Conservation (phyloP, 2,329 filamentous ascomycete species). For the Apiospora marii region DNA sequence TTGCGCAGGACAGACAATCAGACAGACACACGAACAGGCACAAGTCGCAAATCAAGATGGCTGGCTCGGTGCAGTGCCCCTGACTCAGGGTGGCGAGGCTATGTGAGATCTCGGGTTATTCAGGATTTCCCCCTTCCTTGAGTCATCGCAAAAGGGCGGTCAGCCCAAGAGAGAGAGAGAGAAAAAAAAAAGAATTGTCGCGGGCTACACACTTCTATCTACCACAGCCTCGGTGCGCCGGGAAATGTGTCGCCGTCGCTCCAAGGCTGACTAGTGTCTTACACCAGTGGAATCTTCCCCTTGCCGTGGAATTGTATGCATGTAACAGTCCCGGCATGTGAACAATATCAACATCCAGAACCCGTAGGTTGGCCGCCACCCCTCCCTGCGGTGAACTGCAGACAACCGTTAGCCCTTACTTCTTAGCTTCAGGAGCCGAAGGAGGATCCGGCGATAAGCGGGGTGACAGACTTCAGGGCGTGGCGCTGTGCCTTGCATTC, state of each 20-base stretch:
- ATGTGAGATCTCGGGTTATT: slow-evolving; percentile 5
- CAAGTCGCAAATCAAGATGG: not conserved
- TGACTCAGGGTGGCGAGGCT: slow-evolving; percentile 15
- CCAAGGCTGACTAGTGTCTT: slow-evolving; percentile 21
- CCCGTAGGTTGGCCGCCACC: not conserved
- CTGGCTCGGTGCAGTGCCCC: not conserved
- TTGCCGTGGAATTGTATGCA: not conserved
- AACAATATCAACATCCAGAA: not conserved
- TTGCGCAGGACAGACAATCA: not conserved
- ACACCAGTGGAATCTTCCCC: not conserved
- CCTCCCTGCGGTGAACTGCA: slow-evolving; percentile 10
- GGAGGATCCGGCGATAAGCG: slow-evolving; percentile 22
- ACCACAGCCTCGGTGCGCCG: slow-evolving; percentile 4
- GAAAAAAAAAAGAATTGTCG: not conserved
- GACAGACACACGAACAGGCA: not conserved
- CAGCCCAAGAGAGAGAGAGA: not conserved
- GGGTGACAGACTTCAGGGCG: slow-evolving; percentile 10
- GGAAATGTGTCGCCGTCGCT: slow-evolving; percentile 9
- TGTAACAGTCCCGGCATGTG: slow-evolving; percentile 16
- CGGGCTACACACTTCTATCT: slow-evolving; percentile 5
- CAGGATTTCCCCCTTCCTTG: not conserved
- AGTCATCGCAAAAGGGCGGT: slow-evolving; percentile 21
- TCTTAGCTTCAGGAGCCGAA: slow-evolving; percentile 20
- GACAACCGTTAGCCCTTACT: slow-evolving; percentile 21
- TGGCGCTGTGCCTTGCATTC: slow-evolving; percentile 16